Evolutionary conservation across 176 grass and related monocot genomes (phyloP).

Genomic region (Chloris gayana): DNA sequence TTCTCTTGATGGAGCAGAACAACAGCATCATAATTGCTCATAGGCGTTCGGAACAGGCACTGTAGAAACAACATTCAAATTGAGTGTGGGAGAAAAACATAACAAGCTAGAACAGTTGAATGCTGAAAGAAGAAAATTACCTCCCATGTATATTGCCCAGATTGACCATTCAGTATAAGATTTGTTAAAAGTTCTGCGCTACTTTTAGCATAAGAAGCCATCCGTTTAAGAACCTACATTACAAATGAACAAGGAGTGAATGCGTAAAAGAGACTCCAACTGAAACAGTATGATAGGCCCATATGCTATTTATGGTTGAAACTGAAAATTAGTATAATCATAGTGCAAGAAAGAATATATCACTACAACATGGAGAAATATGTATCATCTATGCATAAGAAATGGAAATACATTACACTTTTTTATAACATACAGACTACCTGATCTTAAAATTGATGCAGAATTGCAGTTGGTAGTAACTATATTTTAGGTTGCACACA

Average conservation of each 20-base stretch:
- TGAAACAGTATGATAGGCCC: not conserved
- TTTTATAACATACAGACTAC: slow-evolving; percentile 5
- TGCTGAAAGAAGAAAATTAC: slow-evolving; percentile 40
- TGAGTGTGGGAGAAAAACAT: not conserved
- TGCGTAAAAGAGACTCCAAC: slow-evolving; percentile 16
- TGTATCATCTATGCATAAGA: slow-evolving; percentile 6
- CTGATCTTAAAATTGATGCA: slow-evolving; percentile 5
- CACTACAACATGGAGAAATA: not conserved
- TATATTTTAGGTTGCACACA: not conserved
- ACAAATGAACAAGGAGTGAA: slow-evolving; percentile 28
- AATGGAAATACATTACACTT: slow-evolving; percentile 6
- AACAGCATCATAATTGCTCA: slow-evolving; percentile 96
- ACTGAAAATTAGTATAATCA: not conserved
- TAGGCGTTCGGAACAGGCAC: slow-evolving; percentile 78
- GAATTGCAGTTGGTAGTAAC: not conserved
- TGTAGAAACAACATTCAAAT: slow-evolving; percentile 35
- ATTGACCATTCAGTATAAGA: slow-evolving; percentile 63
- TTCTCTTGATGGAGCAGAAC: slow-evolving; percentile 78
- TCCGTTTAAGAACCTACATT: slow-evolving; percentile 77
- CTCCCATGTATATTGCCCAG: slow-evolving; percentile 87
- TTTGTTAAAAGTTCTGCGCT: slow-evolving; percentile 79
- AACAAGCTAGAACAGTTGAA: slow-evolving; percentile 14
- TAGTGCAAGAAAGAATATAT: slow-evolving; percentile 2
- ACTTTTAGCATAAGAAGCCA: slow-evolving; percentile 82
- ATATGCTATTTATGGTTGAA: slow-evolving; percentile 10